These are phyloP conservation scores for Carex littledalei DNA, from an alignment of 176 grass and related monocot species.

Conservation along the genomic window DNA sequence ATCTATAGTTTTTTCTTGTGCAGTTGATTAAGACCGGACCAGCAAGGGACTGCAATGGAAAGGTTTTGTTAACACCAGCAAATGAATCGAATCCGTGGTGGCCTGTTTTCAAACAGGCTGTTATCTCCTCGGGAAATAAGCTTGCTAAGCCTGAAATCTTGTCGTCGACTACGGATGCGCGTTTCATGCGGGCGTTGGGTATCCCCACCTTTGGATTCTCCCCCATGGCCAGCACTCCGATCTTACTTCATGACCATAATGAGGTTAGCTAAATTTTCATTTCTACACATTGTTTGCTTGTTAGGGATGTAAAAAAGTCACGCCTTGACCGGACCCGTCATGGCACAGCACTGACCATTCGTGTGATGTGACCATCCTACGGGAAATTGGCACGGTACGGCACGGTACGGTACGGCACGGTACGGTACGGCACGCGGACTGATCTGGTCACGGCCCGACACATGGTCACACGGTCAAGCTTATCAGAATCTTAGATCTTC, in stretches of 20 bases:
- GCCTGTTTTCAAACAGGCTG: slow-evolving; percentile 56
- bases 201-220: slow-evolving; percentile 87
- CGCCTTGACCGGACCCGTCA: no score
- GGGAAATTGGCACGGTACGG: no score
- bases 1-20: not conserved
- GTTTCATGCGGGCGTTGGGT: slow-evolving; percentile 71
- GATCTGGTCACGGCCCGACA: no score
- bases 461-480: no score
- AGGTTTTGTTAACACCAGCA: slow-evolving; percentile 41
- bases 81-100: slow-evolving; percentile 90
- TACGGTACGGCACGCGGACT: no score
- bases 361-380: no score
- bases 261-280: slow-evolving; percentile 34
- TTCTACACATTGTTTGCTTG: not conserved
- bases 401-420: no score
- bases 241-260: slow-evolving; percentile 86
- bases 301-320: not conserved
- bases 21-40: slow-evolving; percentile 61
- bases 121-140: slow-evolving; percentile 51
- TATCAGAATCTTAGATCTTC: no score
- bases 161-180: slow-evolving; percentile 68
- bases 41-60: slow-evolving; percentile 36
- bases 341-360: no score
- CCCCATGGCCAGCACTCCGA: slow-evolving; percentile 75
- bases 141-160: slow-evolving; percentile 82